These are phyloP conservation scores for Acer yangbiense DNA, from an alignment of 345 rosid species.

Conservation along the genomic window DNA sequence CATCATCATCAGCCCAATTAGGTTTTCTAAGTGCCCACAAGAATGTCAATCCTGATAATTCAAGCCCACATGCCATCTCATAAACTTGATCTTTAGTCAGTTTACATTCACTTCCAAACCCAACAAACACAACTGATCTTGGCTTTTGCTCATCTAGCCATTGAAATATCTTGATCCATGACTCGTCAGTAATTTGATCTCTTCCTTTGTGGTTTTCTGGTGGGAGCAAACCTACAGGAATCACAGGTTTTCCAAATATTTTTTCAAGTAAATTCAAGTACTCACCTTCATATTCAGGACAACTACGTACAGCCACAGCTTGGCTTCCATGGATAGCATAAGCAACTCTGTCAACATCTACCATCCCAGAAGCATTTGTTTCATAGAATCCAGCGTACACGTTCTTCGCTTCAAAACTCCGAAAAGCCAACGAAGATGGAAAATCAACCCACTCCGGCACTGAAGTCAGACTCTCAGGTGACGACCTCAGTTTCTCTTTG, in stretches of 20 bases:
- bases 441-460: conserved; percentile 23
- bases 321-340: not conserved
- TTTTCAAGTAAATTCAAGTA: conserved; percentile 13
- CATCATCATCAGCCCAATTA: conserved; percentile 4
- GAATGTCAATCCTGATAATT: not conserved
- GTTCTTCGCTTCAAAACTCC: not conserved
- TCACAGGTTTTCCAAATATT: conserved; percentile 2
- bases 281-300: conserved; percentile 23
- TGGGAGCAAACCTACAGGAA: conserved; percentile 22
- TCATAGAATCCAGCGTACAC: not conserved
- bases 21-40: conserved; percentile 13
- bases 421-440: conserved; percentile 22
- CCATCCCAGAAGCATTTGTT: conserved; percentile 22
- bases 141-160: not conserved
- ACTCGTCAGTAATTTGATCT: not conserved
- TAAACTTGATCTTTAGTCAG: not conserved
- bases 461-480: conserved; percentile 14
- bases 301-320: conserved; percentile 25
- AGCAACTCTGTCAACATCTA: conserved; percentile 5
- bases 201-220: conserved; percentile 8
- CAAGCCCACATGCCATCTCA: not conserved
- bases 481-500: not conserved
- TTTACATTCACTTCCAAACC: not conserved
- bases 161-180: not conserved
- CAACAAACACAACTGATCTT: not conserved